Evolutionary conservation across 495 filamentous ascomycete genomes (phyloP).

Genomic region (Elaphomyces granulatus): DNA sequence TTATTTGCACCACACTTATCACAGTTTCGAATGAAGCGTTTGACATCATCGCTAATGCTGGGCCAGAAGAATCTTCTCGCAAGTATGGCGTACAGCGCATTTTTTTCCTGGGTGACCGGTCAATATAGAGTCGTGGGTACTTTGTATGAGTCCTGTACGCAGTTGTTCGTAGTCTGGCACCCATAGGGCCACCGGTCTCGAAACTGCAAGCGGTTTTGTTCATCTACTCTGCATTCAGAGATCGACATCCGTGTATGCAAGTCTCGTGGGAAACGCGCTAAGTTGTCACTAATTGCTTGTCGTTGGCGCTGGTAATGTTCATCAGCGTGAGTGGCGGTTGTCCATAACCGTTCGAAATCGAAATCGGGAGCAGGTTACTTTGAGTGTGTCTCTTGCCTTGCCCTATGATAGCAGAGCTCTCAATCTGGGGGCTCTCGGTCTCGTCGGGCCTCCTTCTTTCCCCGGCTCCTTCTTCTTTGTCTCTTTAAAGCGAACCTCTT

Average conservation of each 20-base stretch:
- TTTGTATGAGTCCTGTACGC: neutral
- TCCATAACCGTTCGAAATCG: no score
- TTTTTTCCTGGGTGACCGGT: slow-evolving; percentile 2
- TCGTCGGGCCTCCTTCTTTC: neutral
- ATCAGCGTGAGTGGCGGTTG: no score
- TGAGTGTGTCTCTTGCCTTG: neutral
- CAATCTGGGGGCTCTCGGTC: neutral
- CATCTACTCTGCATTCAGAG: neutral
- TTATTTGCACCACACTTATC: neutral
- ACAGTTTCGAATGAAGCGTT: neutral
- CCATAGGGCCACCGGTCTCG: neutral
- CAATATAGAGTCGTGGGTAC: neutral
- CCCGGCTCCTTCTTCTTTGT: neutral
- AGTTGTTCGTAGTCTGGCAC: slow-evolving; percentile 1
- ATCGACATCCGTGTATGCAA: slow-evolving; percentile 1
- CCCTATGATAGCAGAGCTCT: neutral
- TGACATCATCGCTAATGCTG: neutral
- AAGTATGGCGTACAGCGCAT: neutral
- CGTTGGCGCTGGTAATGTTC: no score
- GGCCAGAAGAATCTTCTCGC: slow-evolving; percentile 1
- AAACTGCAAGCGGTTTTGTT: neutral
- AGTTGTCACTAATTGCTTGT: slow-evolving; percentile 8
- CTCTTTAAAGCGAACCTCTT: no score
- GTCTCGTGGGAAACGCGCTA: slow-evolving; percentile 3
- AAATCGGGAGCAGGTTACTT: no score